These are phyloP conservation scores for Brassica carinata DNA, from an alignment of 345 rosid genomes.

Conservation along the genomic window DNA sequence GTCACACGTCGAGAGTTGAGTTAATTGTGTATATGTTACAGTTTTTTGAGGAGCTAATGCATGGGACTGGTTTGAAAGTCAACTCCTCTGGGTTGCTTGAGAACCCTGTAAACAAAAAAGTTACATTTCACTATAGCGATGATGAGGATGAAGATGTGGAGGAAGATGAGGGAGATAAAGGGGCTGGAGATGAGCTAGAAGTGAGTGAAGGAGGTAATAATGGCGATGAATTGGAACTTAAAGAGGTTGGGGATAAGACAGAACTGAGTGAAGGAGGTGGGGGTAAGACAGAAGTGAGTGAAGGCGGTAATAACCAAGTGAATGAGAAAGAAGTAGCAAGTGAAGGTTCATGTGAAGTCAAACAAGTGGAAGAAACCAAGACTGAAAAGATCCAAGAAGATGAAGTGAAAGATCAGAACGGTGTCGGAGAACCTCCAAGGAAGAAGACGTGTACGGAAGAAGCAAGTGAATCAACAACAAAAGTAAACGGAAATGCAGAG, in stretches of 20 bases:
- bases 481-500: slow-evolving; percentile 45
- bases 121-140: slow-evolving; percentile 68
- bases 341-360: slow-evolving; percentile 39
- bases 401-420: slow-evolving; percentile 42
- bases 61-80: slow-evolving; percentile 47
- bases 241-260: no score
- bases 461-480: slow-evolving; percentile 42
- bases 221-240: no score
- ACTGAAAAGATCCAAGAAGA: slow-evolving; percentile 36
- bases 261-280: no score
- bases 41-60: slow-evolving; percentile 84
- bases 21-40: slow-evolving; percentile 28
- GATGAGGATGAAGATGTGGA: slow-evolving; percentile 38
- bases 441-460: slow-evolving; percentile 66
- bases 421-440: slow-evolving; percentile 55
- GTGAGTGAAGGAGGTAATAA: no score
- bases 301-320: slow-evolving; percentile 17
- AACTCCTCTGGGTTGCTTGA: slow-evolving; percentile 43
- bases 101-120: slow-evolving; percentile 76
- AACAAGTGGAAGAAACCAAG: slow-evolving; percentile 38
- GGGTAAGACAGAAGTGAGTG: slow-evolving; percentile 20
- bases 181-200: no score
- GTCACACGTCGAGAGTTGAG: background rate
- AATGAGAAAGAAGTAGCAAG: slow-evolving; percentile 36
- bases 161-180: no score